Conservation (phyloP, 371 early-diverging fungal genomes). For the Syncephalastrum racemosum region DNA sequence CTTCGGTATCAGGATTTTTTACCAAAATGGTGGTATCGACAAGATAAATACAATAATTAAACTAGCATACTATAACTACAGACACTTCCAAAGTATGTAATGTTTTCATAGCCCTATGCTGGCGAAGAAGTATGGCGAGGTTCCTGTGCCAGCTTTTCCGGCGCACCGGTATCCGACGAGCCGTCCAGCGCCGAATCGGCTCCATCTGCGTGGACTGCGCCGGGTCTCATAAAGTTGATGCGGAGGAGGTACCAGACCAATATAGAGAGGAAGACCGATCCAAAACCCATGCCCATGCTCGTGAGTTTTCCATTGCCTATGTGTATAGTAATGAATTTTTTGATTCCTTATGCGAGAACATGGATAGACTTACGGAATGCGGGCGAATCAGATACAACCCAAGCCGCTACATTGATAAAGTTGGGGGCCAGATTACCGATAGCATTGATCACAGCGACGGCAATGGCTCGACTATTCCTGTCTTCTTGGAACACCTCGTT, state of each 20-base stretch:
- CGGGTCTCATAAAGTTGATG: constrained; percentile 8
- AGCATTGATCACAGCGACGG: constrained; percentile 39
- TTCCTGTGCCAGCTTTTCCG: too few relatives aligned
- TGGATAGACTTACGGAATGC: constrained; percentile 17
- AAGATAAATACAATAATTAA: too few relatives aligned
- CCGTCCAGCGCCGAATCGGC: too few relatives aligned
- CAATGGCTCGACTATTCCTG: constrained; percentile 32
- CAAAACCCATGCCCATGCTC: constrained; percentile 9
- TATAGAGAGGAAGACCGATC: constrained; percentile 8
- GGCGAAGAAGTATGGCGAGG: too few relatives aligned
- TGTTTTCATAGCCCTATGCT: too few relatives aligned
- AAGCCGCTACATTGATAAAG: constrained; percentile 35
- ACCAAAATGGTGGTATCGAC: too few relatives aligned
- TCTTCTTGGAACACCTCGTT: constrained; percentile 28
- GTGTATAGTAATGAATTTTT: background rate
- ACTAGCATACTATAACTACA: too few relatives aligned
- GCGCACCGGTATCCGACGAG: too few relatives aligned
- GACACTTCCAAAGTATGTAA: too few relatives aligned
- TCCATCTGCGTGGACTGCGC: background rate
- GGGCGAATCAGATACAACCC: constrained; percentile 29
- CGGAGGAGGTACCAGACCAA: constrained; percentile 4
- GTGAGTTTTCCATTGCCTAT: constrained; percentile 8
- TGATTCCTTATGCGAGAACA: background rate
- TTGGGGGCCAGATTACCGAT: constrained; percentile 41
- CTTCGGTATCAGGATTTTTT: too few relatives aligned